Evolutionary conservation across 2,329 filamentous ascomycete species (phyloP).

Genomic region (Didymella segeticola): DNA sequence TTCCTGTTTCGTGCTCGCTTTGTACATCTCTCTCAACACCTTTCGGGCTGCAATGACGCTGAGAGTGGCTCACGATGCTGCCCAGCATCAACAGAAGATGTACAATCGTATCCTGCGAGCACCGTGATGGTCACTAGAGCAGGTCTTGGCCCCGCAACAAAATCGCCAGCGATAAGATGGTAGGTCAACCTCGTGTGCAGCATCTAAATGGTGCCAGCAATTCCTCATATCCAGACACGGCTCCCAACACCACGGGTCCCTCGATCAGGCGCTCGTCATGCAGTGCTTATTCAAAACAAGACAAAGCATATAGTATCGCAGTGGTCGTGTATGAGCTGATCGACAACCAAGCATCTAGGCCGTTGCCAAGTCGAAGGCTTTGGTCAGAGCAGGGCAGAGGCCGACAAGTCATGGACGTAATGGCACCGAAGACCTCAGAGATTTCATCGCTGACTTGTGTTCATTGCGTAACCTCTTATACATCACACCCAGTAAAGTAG

Average conservation of each 20-base stretch:
- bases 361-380: slow-evolving; percentile 4
- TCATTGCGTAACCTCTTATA: neutral
- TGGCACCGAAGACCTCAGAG: neutral
- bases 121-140: slow-evolving; percentile 1
- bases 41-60: neutral
- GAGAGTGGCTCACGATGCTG: neutral
- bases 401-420: neutral
- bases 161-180: neutral
- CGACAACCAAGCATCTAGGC: neutral
- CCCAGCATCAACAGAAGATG: neutral
- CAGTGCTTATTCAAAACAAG: neutral
- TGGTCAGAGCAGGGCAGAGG: neutral
- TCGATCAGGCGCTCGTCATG: neutral
- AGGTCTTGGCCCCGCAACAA: neutral
- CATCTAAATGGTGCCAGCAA: neutral
- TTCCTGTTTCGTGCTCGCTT: neutral
- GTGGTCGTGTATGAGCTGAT: neutral
- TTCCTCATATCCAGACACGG: neutral
- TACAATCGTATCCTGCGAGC: neutral
- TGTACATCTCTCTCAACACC: neutral
- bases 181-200: neutral
- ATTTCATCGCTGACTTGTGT: neutral
- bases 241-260: neutral
- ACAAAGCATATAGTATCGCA: neutral
- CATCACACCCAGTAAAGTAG: neutral